Evolutionary conservation across 108 stramenopile genomes (phyloP).

Genomic region (Nannochloropsis oceanica): DNA sequence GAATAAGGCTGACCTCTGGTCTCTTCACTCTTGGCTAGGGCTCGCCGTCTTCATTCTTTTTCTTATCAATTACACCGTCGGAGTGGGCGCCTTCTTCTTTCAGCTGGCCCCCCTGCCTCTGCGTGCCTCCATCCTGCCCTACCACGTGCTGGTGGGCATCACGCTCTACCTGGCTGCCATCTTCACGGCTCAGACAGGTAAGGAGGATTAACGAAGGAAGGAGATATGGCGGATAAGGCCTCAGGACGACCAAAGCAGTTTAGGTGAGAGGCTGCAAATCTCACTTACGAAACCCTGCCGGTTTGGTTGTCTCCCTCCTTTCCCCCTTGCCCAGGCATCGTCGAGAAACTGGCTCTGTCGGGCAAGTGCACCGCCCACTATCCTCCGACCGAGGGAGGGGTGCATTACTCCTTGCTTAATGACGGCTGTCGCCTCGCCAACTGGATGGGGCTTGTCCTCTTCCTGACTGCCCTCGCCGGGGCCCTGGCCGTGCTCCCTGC

Average conservation of each 20-base stretch:
- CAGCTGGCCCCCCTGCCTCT: too few species aligned
- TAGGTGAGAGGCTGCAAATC: too few species aligned
- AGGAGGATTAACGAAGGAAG: too few species aligned
- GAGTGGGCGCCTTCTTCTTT: too few species aligned
- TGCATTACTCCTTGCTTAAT: neutral
- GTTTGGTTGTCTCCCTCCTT: neutral
- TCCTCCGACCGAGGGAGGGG: neutral
- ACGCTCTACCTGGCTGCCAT: too few species aligned
- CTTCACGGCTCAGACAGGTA: too few species aligned
- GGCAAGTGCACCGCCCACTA: neutral
- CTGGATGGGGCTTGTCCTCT: neutral
- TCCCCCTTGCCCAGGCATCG: neutral
- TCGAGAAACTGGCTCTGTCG: neutral
- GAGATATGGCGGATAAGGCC: too few species aligned
- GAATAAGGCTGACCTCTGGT: constrained; percentile 57
- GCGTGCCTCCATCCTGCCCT: too few species aligned
- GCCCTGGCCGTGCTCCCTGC: neutral
- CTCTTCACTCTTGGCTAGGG: constrained; percentile 59
- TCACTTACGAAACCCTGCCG: neutral
- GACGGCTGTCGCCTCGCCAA: neutral
- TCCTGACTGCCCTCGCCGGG: neutral
- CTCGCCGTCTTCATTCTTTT: constrained; percentile 29
- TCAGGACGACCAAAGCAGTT: too few species aligned
- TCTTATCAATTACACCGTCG: neutral
- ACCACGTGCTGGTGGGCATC: too few species aligned